Evolutionary conservation across 2,329 filamentous ascomycete species (phyloP).

Genomic region (Aspergillus ochraceoroseus): DNA sequence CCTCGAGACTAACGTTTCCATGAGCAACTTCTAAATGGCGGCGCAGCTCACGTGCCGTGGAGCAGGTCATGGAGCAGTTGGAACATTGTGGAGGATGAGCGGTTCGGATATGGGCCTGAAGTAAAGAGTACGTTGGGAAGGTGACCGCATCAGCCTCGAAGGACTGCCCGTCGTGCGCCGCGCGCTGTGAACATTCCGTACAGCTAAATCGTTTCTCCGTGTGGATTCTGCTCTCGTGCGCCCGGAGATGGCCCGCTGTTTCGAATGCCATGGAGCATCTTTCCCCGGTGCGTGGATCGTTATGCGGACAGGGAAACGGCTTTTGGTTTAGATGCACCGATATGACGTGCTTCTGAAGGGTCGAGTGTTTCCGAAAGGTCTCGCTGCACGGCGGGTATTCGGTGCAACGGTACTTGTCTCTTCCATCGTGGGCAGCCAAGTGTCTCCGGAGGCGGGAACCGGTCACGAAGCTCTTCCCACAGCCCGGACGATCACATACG

Average conservation of each 20-base stretch:
- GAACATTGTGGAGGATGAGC: slow-evolving; percentile 68
- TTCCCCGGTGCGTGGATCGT: slow-evolving; percentile 50
- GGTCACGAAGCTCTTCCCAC: slow-evolving; percentile 76
- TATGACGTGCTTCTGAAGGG: slow-evolving; percentile 75
- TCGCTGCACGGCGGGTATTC: slow-evolving; percentile 66
- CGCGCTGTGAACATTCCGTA: slow-evolving; percentile 58
- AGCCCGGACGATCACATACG: slow-evolving; percentile 65
- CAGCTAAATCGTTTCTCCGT: slow-evolving; percentile 69
- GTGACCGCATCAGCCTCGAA: slow-evolving; percentile 42
- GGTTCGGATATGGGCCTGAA: slow-evolving; percentile 68
- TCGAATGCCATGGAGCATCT: slow-evolving; percentile 68
- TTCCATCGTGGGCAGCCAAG: slow-evolving; percentile 69
- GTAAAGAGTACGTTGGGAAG: slow-evolving; percentile 66
- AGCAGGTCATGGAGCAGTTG: slow-evolving; percentile 66
- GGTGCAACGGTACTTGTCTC: slow-evolving; percentile 69
- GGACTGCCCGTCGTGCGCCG: slow-evolving; percentile 3
- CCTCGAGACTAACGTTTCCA: slow-evolving; percentile 54
- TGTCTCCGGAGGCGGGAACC: slow-evolving; percentile 73
- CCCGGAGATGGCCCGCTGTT: slow-evolving; percentile 63
- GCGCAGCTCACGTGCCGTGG: slow-evolving; percentile 62
- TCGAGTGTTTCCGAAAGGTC: slow-evolving; percentile 82
- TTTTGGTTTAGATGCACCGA: slow-evolving; percentile 67
- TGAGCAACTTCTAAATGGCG: slow-evolving; percentile 76
- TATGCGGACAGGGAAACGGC: slow-evolving; percentile 64
- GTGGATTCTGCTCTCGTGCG: slow-evolving; percentile 68